Evolutionary conservation across 805 yeast genomes (phyloP), one percentile per base, ranked within the genome.

Genomic region (Torulaspora quercuum): DNA sequence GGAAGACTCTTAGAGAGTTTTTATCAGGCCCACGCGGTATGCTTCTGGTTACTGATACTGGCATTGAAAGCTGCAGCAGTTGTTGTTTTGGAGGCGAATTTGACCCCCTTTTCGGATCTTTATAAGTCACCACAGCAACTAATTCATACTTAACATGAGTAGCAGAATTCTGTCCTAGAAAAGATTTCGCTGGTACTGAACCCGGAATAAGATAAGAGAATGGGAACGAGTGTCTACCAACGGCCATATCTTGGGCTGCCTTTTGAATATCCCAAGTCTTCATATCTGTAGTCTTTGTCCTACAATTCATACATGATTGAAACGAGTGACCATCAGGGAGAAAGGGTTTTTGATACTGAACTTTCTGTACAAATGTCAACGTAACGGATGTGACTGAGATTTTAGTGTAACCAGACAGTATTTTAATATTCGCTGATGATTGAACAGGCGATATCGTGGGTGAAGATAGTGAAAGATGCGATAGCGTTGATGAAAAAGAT

Each of bases 131-230:
- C 8, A 63, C 64, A 1, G 95, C 95, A n/a, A 78, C 67, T 28
- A 92, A 64, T 53, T 81, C 85, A 64, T 92, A 92, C 49, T 73
- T 73, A 32, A 92, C 75, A 10, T 72, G 65, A 0, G 80, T 67
- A 13, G 63, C 53, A 2, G 72, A 60, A 33, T 65, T 66, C 0
- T 75, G 53, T 4, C 95, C 88, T 11, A 84, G 57, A 6, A 63
- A 52, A 21, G 79, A 60, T 1, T 95, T 75, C 1, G 95, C 86
- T 0, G 97, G 96, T 19, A 88, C 60, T 15, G 82, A 69, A 0
- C 99, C 98, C 0, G 96, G 95, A 6, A 92, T 57, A 25, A 92
- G 65, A 57, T 87, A 88, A 13, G 95, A 82, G 56, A 92, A 90
- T 1, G 98, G 99, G 58, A 85, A 92, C 1, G 84, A 87, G 52